phyloP scores from a whole-genome alignment of 345 rosid species.

The Pugionium dolabratum region DNA sequence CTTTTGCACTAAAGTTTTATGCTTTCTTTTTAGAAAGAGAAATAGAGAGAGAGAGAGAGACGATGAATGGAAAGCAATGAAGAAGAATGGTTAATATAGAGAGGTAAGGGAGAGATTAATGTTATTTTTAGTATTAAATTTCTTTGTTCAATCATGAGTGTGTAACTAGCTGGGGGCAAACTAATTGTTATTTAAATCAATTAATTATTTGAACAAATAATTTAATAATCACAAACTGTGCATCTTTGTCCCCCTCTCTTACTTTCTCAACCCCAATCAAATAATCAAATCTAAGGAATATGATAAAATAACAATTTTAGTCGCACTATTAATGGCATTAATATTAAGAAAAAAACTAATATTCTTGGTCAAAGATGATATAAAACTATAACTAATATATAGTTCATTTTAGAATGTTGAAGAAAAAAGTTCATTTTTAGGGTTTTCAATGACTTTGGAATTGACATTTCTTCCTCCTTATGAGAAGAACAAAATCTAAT shows the following conservation, averaged over 20 bases:
- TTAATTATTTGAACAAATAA: constrained; percentile 16
- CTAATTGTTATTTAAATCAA: constrained; percentile 19
- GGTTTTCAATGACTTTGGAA: constrained; percentile 25
- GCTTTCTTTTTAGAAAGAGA: constrained; percentile 1
- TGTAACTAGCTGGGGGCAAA: constrained; percentile 39
- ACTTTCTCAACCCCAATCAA: constrained; percentile 18
- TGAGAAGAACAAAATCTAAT: constrained; percentile 6
- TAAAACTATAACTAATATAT: constrained; percentile 24
- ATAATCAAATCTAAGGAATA: background rate
- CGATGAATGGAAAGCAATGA: constrained; percentile 16
- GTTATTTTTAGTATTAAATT: no score
- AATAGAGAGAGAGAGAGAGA: constrained; percentile 13
- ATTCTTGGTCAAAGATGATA: constrained; percentile 33
- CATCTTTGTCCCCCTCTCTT: constrained; percentile 36
- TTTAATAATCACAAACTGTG: constrained; percentile 40
- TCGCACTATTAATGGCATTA: constrained; percentile 28
- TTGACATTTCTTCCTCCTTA: constrained; percentile 12
- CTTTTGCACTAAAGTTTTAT: constrained; percentile 22
- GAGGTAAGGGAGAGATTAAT: background rate
- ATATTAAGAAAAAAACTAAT: background rate
- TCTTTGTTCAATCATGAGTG: background rate
- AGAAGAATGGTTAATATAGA: constrained; percentile 41
- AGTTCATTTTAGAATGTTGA: constrained; percentile 8
- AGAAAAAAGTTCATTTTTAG: background rate
- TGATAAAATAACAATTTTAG: constrained; percentile 28